Base-by-base conservation (phyloP, 2,329 filamentous ascomycete species). In the Ceratocystis huliohia region DNA sequence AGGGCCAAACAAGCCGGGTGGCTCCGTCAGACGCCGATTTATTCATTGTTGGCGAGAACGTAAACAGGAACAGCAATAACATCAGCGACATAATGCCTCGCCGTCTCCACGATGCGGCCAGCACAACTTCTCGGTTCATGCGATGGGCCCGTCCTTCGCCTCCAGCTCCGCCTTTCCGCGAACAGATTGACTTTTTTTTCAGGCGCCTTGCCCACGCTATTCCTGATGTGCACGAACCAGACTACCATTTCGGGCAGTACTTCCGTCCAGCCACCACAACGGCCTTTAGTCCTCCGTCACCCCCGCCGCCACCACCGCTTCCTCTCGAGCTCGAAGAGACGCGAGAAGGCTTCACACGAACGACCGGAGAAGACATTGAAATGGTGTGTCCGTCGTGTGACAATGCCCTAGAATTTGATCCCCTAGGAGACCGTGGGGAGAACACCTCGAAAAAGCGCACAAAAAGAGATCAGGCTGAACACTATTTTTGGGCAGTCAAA, bases 401-500 rank as follows among this genome's bases (percentile, higher is more conserved):
- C 20, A 82, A 89, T 67, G 93, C 97, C 75, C 78, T 99, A 17
- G 88, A 90, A 5, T 85, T 87, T 63, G 88, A 91, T 15, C 84
- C 84, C 67, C 2, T 67, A 65, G 53, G 70, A 69, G 44, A 65
- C 20, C 70, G n/a, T 68, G 70, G 15, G 68, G 68, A 2, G 30
- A 61, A 10, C 8, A 45, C 30, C 30, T 50, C 33, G 0, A 76
- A 71, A 69, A 80, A 77, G 48, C 76, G 77, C 61, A 28, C 61
- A 61, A 85, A 81, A 71, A 71, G 74, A 44, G 77, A 80, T 22
- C 75, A 78, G 5, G 81, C 80, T 25, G 91, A 96, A 75, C 86
- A 89, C 73, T 88, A 96, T 72, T 93, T 97, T 69, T 97, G 92
- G 91, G 88, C 94, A 0, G 81, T 94, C 45, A 96, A 92, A 75